These are phyloP conservation scores for Rhodotorula sp. DNA, from an alignment of 1,284 basidiomycete genomes.

Conservation along the genomic window DNA sequence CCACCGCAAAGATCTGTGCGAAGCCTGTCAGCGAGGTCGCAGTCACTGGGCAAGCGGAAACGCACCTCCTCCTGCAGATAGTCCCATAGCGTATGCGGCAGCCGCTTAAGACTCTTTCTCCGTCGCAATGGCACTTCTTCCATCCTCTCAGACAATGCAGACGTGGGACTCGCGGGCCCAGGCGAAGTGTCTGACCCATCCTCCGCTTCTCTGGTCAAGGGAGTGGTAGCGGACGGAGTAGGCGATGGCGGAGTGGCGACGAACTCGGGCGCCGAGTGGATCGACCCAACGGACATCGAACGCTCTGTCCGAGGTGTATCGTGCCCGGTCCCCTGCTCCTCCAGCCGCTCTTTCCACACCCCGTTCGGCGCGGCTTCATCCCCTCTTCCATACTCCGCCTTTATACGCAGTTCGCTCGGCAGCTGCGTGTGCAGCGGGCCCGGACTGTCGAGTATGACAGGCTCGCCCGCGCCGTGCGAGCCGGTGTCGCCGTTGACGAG, in stretches of 20 bases:
- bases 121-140: not conserved
- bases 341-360: not conserved
- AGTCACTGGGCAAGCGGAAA: no score
- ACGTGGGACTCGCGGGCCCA: not conserved
- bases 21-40: not conserved
- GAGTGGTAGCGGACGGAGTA: not conserved
- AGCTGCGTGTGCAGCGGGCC: not conserved
- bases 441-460: no score
- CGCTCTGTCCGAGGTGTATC: not conserved
- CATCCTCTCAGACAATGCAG: not conserved
- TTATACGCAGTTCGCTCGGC: not conserved
- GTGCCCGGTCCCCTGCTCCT: not conserved
- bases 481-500: not conserved
- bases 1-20: conserved; percentile 71
- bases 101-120: not conserved
- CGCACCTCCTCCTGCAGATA: conserved; percentile 67
- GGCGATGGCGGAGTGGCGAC: not conserved
- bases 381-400: no score
- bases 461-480: not conserved
- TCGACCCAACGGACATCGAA: conserved; percentile 21
- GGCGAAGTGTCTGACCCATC: not conserved
- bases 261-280: conserved; percentile 37
- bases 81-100: conserved; percentile 82
- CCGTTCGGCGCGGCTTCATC: not conserved
- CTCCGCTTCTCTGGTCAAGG: no score